A percentile compares a stretch with the other conserved stretches of the same genome.
phyloP scores from a whole-genome alignment of 108 stramenopile species.

The Mediolabrus comicus region DNA sequence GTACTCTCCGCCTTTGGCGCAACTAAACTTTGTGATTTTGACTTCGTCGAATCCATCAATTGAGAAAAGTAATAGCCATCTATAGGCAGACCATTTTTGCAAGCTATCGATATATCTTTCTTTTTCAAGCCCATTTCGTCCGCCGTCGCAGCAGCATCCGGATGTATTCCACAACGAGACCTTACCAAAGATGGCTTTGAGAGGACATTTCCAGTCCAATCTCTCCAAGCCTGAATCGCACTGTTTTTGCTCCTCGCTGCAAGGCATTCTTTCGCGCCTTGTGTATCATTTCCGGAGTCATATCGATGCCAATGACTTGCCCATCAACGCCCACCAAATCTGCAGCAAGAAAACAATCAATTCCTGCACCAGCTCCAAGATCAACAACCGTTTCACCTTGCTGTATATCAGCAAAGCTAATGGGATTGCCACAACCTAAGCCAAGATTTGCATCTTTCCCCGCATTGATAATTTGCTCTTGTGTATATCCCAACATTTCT shows the following conservation, averaged over 20 bases:
- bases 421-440: slow-evolving; percentile 53
- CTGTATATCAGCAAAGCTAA: slow-evolving; percentile 23
- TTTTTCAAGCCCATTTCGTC: slow-evolving; percentile 14
- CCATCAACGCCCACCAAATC: slow-evolving; percentile 54
- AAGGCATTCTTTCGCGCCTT: slow-evolving; percentile 44
- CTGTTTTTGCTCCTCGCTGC: slow-evolving; percentile 12
- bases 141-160: slow-evolving; percentile 9
- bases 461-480: slow-evolving; percentile 30
- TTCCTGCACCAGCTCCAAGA: slow-evolving; percentile 65
- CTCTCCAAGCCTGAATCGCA: slow-evolving; percentile 82
- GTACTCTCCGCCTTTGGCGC: background rate
- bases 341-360: slow-evolving; percentile 63
- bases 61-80: slow-evolving; percentile 19
- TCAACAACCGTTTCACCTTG: slow-evolving; percentile 57
- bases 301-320: slow-evolving; percentile 73
- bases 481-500: slow-evolving; percentile 23
- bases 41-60: background rate
- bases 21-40: background rate
- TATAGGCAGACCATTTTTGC: slow-evolving; percentile 1
- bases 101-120: slow-evolving; percentile 3
- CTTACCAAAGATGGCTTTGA: no score
- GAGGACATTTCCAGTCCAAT: no score
- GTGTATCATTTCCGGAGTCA: slow-evolving; percentile 66
- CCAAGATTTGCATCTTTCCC: slow-evolving; percentile 45
- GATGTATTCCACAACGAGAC: no score